Evolutionary conservation across 768 basidiomycete species (phyloP), one percentile per base, ranked within the genome.

Genomic region (Lactarius sanguifluus): DNA sequence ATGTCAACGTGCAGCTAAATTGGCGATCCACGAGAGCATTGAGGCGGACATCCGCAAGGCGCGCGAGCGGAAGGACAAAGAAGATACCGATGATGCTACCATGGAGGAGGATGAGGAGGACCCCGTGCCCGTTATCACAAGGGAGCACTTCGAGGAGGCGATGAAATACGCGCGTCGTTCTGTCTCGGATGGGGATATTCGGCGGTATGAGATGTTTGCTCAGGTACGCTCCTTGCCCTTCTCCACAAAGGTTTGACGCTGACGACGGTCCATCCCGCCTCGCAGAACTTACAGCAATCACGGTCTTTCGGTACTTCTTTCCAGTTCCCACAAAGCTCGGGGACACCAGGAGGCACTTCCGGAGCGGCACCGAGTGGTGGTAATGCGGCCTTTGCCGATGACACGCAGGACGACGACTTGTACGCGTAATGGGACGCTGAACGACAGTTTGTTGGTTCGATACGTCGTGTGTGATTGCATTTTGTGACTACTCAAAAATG

Each of bases 161-260:
- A 98, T 98, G 96, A 89, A 90, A 79, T 98, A 86, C 73, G 96
- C 97, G 68, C 90, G 97, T 76, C 90, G 97, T 61, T 98, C 95
- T 15, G 96, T 98, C 62, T 95, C 94, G 15, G 96, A 98, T 75
- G 88, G 91, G 70, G 96, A 98, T 75, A 96, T 98, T 78, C 86
- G 96, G 73, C 89, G 96, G 61, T 99, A 98, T 78, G 96, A 98
- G 85, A 95, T 97, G 89, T 98, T 98, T 77, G 80, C 96, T 41
- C 95, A 95, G 83, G 88, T 89, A 75, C 60, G 83, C 57, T 13
- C 15, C 16, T 5, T 5, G 23, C 2, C 36, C 25, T 47, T 47
- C n/a, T 57, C 20, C 2, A 28, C 6, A 28, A 20, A 23, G 28
- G 18, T 8, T 34, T 3, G 54, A 16, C 5, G 60, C 65, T 61